Evolutionary conservation across 805 yeast species (phyloP).

Genomic region (Kodamaea restingae): DNA sequence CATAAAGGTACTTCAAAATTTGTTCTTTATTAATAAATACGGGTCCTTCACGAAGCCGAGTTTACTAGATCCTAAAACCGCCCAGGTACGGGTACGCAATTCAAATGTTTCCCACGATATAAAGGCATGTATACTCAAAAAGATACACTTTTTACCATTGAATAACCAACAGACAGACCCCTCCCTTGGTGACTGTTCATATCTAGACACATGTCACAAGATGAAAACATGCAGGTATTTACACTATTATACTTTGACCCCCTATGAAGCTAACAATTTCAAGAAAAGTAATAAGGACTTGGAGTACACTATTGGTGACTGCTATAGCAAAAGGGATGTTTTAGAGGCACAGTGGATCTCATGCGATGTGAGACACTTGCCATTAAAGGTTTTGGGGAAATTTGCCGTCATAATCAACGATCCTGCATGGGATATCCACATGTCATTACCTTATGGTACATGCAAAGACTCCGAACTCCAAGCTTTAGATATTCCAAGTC

Average conservation of each 20-base stretch:
- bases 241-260: slow-evolving; percentile 62
- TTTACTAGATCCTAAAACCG: background rate
- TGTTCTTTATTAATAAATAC: slow-evolving; percentile 14
- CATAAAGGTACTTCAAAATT: slow-evolving; percentile 21
- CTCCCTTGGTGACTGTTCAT: slow-evolving; percentile 84
- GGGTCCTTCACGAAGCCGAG: slow-evolving; percentile 2
- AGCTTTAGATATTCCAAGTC: slow-evolving; percentile 56
- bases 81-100: slow-evolving; percentile 1
- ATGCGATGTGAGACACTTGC: slow-evolving; percentile 75
- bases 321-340: slow-evolving; percentile 30
- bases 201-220: slow-evolving; percentile 90
- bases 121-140: slow-evolving; percentile 21
- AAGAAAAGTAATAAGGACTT: background rate
- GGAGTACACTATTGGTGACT: slow-evolving; percentile 49
- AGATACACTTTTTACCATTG: slow-evolving; percentile 29
- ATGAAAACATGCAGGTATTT: slow-evolving; percentile 73
- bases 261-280: slow-evolving; percentile 16
- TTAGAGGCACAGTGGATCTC: slow-evolving; percentile 79
- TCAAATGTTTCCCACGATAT: slow-evolving; percentile 8
- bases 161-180: slow-evolving; percentile 57
- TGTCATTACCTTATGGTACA: slow-evolving; percentile 75
- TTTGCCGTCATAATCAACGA: slow-evolving; percentile 84
- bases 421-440: slow-evolving; percentile 96
- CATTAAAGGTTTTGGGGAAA: slow-evolving; percentile 68
- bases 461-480: slow-evolving; percentile 74